Evolutionary conservation across 2,329 filamentous ascomycete species (phyloP), one percentile per base, ranked within the genome.

Genomic region (Clarireedia paspali): DNA sequence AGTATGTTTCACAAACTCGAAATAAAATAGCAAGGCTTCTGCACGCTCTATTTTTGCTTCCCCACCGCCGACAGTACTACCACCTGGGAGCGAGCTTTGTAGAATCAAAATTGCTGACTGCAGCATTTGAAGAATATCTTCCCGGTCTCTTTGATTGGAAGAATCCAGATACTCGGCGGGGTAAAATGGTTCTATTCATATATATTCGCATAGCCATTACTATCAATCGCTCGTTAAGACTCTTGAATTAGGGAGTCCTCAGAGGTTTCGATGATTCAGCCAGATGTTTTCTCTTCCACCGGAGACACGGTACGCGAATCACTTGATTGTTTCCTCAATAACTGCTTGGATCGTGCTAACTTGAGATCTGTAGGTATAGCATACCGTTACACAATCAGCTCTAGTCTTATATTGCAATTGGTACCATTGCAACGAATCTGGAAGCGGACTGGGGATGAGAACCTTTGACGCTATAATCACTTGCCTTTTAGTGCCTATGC

Each of bases 351-450:
- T 73, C 1, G 73, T 71, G 4, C 65, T 69, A 17, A 74, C 62
- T 57, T 75, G 73, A 38, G 71, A 68, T 5, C 67, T 63, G 55
- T 71, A 71, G 0, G 72, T 74, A 59, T 75, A 72, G 45, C 73
- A 75, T n/a, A 76, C 65, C 72, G 75, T 75, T 5, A 73, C 62
- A 53, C 71, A 74, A 55, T 76, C 74, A 49, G 70, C 70, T 20
- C 74, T 73, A 34, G 74, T 72, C 63, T 64, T 40, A 27, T 46
- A 14, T 36, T 23, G 40, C 36, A 23, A 47, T 24, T 20, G 10
- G 36, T 2, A 53, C 7, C 4, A 42, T 6, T 57, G 36, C 9
- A 42, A 10, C 30, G 39, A 34, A 42, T 23, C 5, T 10, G 6
- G 42, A 12, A 23, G 42, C 17, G 7, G 24, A 12, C 42, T 45